phyloP scores from a whole-genome alignment of 176 grass and related monocot genomes.

The Oryza brachyantha region DNA sequence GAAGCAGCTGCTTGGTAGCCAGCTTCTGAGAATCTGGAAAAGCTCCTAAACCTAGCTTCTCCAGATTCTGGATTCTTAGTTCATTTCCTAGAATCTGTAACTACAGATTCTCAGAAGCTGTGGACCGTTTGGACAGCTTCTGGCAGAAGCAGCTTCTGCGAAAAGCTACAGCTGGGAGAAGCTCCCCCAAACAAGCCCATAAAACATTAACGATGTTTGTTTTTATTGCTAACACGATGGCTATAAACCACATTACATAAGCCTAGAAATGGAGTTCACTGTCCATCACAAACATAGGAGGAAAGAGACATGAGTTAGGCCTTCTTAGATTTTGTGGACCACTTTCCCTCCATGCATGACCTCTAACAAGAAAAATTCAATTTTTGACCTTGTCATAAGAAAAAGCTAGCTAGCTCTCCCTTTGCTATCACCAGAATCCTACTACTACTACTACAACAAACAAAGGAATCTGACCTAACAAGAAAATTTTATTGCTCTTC shows the following conservation, averaged over 20 bases:
- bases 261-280: slow-evolving; percentile 20
- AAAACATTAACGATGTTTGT: not conserved
- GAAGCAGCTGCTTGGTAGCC: too few species aligned
- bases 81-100: too few species aligned
- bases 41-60: too few species aligned
- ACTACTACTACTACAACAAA: slow-evolving; percentile 1
- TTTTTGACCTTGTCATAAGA: slow-evolving; percentile 39
- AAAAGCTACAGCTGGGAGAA: too few species aligned
- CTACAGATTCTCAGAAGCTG: too few species aligned
- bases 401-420: slow-evolving; percentile 14
- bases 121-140: too few species aligned
- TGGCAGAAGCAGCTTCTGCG: too few species aligned
- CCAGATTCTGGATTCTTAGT: too few species aligned
- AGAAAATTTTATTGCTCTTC: slow-evolving; percentile 7
- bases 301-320: slow-evolving; percentile 54
- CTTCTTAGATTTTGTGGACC: slow-evolving; percentile 56
- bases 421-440: slow-evolving; percentile 36
- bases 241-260: slow-evolving; percentile 27
- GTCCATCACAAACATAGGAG: slow-evolving; percentile 29
- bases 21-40: too few species aligned
- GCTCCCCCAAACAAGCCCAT: too few species aligned
- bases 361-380: slow-evolving; percentile 35
- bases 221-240: slow-evolving; percentile 10
- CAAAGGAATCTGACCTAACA: slow-evolving; percentile 54
- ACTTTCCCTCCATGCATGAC: slow-evolving; percentile 35